phyloP scores from a whole-genome alignment of 2,329 filamentous ascomycete genomes.

The Didymella keratinophila region DNA sequence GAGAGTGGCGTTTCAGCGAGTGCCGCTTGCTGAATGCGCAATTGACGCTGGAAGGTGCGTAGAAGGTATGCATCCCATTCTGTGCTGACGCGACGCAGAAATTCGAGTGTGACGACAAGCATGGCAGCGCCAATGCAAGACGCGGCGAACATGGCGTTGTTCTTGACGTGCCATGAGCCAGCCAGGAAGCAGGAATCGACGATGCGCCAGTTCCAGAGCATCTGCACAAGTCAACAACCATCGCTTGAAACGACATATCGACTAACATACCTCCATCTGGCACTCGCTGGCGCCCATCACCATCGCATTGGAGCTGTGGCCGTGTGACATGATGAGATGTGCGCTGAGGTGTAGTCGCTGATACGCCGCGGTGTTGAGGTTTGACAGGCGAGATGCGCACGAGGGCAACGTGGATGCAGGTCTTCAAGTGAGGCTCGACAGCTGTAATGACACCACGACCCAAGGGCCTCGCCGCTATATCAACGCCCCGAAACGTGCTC shows the following conservation, averaged over 20 bases:
- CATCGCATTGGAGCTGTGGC: constrained; percentile 21
- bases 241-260: not conserved
- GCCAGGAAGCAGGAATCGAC: constrained; percentile 76
- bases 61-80: constrained; percentile 76
- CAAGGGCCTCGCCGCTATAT: constrained; percentile 20
- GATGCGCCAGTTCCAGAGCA: constrained; percentile 83
- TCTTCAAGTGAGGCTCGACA: constrained; percentile 6
- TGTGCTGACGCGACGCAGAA: constrained; percentile 72
- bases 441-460: not conserved
- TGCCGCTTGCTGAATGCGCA: constrained; percentile 35
- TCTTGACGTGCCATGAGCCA: constrained; percentile 72
- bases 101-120: constrained; percentile 76
- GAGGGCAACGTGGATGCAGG: not conserved
- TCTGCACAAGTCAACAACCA: constrained; percentile 58
- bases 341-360: constrained; percentile 1
- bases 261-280: constrained; percentile 51
- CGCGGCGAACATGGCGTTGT: constrained; percentile 75
- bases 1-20: constrained; percentile 28
- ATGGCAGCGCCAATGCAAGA: constrained; percentile 80
- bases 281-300: constrained; percentile 39
- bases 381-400: constrained; percentile 4
- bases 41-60: constrained; percentile 57
- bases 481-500: constrained; percentile 18
- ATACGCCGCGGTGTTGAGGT: constrained; percentile 8
- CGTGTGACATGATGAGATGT: constrained; percentile 26